These are phyloP conservation scores for Picea glauca DNA, from an alignment of 75 land plant species.

Conservation along the genomic window DNA sequence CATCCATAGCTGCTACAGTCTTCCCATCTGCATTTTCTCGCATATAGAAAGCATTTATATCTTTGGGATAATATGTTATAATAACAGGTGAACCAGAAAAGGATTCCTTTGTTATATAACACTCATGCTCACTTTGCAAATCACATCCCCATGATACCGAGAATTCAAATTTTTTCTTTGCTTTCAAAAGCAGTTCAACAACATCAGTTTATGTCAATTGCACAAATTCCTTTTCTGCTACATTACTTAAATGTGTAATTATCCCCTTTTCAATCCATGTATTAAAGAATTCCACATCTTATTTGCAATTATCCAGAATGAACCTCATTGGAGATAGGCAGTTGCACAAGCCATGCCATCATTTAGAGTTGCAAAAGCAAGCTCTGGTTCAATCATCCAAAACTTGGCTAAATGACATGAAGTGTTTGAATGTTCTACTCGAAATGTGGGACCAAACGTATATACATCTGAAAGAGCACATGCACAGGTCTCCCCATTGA, in stretches of 20 bases:
- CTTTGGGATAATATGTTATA: slow-evolving; percentile 95
- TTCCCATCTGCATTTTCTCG: slow-evolving; percentile 92
- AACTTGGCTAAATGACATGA: slow-evolving; percentile 93
- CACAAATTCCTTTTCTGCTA: slow-evolving; percentile 82
- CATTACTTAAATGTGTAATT: slow-evolving; percentile 14
- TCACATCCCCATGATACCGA: slow-evolving; percentile 98
- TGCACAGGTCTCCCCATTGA: slow-evolving; percentile 97
- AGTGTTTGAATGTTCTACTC: slow-evolving; percentile 95
- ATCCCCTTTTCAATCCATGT: slow-evolving; percentile 92
- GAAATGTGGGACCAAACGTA: slow-evolving; percentile 98
- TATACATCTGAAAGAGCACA: slow-evolving; percentile 92
- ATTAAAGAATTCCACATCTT: slow-evolving; percentile 96
- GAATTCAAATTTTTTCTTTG: slow-evolving; percentile 83
- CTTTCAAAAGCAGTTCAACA: slow-evolving; percentile 61
- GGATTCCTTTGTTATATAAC: slow-evolving; percentile 81
- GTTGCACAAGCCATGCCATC: slow-evolving; percentile 99
- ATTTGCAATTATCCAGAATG: slow-evolving; percentile 89
- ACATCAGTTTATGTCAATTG: slow-evolving; percentile 93
- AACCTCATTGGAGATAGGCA: slow-evolving; percentile 89
- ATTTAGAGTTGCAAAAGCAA: slow-evolving; percentile 92
- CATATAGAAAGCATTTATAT: slow-evolving; percentile 97
- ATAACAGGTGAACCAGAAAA: slow-evolving; percentile 70
- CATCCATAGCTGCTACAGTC: slow-evolving; percentile 99
- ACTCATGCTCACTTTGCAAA: slow-evolving; percentile 96
- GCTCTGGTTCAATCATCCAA: slow-evolving; percentile 99